A percentile compares a stretch with the other conserved stretches of the same genome.
Evolutionary conservation across 2,329 filamentous ascomycete genomes (phyloP).

Genomic region (Fusarium penzigii): DNA sequence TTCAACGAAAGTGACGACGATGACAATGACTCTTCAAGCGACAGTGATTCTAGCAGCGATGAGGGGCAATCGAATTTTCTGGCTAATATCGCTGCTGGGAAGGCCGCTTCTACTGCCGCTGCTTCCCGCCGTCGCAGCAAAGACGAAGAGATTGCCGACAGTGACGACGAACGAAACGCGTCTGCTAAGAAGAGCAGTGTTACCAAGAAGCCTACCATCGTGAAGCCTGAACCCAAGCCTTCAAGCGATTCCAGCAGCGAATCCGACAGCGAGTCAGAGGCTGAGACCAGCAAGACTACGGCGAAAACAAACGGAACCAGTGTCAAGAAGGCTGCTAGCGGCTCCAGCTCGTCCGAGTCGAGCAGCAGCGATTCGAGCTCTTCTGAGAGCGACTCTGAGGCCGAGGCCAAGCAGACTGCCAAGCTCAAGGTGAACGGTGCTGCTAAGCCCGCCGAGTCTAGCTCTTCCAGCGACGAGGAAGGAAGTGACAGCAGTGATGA

Average conservation of each 20-base stretch:
- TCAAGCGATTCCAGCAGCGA: conserved; percentile 30
- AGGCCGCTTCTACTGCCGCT: conserved; percentile 10
- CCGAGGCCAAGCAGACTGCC: conserved; percentile 24
- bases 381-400: conserved; percentile 30
- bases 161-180: conserved; percentile 40
- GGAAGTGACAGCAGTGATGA: conserved; percentile 28
- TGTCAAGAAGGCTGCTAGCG: conserved; percentile 16
- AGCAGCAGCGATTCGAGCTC: conserved; percentile 35
- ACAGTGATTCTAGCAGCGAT: conserved; percentile 37
- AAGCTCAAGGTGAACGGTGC: conserved; percentile 3
- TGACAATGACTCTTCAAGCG: conserved; percentile 34
- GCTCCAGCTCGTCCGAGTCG: conserved; percentile 28
- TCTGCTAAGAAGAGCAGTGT: conserved; percentile 23
- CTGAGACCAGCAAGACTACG: conserved; percentile 23
- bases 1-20: conserved; percentile 35
- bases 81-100: conserved; percentile 33
- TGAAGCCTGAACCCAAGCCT: conserved; percentile 21
- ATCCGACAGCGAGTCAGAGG: conserved; percentile 36
- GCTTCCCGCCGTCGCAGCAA: conserved; percentile 31
- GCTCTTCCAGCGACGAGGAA: conserved; percentile 22
- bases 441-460: conserved; percentile 7
- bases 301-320: conserved; percentile 23
- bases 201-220: conserved; percentile 12
- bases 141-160: conserved; percentile 44
- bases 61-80: conserved; percentile 32